These are phyloP conservation scores for Adansonia madagascariensis DNA, from an alignment of 441 rosid genomes.

Conservation along the genomic window DNA sequence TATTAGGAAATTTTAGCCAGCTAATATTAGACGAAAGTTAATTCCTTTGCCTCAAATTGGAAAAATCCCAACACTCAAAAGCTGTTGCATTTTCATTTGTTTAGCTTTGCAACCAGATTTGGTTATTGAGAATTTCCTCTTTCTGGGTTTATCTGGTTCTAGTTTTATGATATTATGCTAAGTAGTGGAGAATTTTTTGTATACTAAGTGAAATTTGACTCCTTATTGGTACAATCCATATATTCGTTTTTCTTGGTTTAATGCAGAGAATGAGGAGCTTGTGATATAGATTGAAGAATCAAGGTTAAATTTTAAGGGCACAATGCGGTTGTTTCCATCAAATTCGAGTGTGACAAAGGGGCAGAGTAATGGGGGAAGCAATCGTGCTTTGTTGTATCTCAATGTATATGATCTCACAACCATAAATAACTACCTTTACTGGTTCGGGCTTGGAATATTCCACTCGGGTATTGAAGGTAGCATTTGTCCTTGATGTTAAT, in stretches of 20 bases:
- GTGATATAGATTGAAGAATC: conserved; percentile 36
- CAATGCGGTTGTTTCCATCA: conserved; percentile 75
- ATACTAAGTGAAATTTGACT: background rate
- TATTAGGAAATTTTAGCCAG: background rate
- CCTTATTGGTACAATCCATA: background rate
- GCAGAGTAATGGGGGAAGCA: conserved; percentile 43
- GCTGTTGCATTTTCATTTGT: background rate
- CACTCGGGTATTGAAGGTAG: conserved; percentile 94
- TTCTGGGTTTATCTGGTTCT: conserved; percentile 17
- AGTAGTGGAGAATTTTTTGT: background rate
- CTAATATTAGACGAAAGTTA: conserved; percentile 9
- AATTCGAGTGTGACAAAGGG: conserved; percentile 52
- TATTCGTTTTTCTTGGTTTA: conserved; percentile 16
- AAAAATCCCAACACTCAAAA: background rate
- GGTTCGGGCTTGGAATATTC: conserved; percentile 92
- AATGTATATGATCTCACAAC: conserved; percentile 95
- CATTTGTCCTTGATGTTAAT: background rate
- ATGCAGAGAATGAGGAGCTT: conserved; percentile 41
- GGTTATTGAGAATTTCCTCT: background rate
- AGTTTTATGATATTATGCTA: conserved; percentile 18
- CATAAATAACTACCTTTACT: conserved; percentile 84
- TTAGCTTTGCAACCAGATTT: background rate
- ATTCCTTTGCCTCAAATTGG: background rate
- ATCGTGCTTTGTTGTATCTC: conserved; percentile 59
- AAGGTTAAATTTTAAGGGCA: conserved; percentile 26